phyloP scores from a whole-genome alignment of 2,329 filamentous ascomycete species.

The Neofusicoccum umdonicola region DNA sequence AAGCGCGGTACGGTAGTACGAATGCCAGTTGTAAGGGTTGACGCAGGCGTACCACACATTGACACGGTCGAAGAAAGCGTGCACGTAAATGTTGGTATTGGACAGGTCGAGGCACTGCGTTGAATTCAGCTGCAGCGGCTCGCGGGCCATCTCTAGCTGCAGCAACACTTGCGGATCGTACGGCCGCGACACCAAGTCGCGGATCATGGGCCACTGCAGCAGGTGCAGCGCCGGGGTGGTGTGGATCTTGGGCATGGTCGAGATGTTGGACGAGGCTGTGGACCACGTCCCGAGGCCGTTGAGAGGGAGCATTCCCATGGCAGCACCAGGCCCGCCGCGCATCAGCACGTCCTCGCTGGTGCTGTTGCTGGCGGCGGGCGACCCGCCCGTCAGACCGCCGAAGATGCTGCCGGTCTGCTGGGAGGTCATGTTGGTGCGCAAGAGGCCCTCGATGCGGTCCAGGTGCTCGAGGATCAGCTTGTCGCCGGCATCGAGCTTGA shows the following conservation, averaged over 20 bases:
- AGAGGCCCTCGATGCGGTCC: conserved; percentile 71
- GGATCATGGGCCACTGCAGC: conserved; percentile 76
- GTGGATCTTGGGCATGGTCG: conserved; percentile 81
- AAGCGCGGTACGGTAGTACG: conserved; percentile 71
- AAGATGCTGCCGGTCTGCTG: conserved; percentile 50
- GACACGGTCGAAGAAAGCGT: conserved; percentile 76
- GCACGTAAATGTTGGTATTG: conserved; percentile 71
- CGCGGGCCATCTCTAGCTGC: conserved; percentile 76
- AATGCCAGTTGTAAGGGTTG: conserved; percentile 76
- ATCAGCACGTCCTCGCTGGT: conserved; percentile 44
- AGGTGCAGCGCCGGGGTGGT: conserved; percentile 77
- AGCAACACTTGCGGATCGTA: conserved; percentile 80
- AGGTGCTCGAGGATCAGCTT: conserved; percentile 80
- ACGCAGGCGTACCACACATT: conserved; percentile 86
- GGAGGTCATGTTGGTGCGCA: conserved; percentile 69
- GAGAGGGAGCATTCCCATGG: conserved; percentile 39
- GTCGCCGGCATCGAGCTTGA: conserved; percentile 83
- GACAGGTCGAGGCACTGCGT: conserved; percentile 69
- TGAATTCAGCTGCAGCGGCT: conserved; percentile 61
- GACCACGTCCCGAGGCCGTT: conserved; percentile 71
- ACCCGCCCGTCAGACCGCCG: conserved; percentile 20
- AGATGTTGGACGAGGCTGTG: conserved; percentile 64
- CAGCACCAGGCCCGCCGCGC: conserved; percentile 36
- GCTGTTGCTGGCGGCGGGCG: conserved; percentile 45
- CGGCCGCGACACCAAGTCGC: conserved; percentile 71